Conservation (phyloP, 2,329 filamentous ascomycete species). For the Fusarium tanahbumbuense region DNA sequence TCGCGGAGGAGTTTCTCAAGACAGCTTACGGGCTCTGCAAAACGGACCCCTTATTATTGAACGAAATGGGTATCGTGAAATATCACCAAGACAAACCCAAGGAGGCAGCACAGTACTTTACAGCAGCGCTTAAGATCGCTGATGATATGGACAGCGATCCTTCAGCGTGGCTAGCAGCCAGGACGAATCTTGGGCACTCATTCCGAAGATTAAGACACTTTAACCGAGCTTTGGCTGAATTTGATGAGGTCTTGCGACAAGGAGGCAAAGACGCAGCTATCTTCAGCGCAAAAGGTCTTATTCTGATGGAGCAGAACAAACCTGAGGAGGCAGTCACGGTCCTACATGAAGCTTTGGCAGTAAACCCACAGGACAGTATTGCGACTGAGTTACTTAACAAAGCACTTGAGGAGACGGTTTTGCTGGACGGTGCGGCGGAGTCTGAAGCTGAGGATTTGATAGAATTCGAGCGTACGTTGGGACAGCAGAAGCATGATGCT, state of each 20-base stretch:
- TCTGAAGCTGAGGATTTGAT: slow-evolving; percentile 61
- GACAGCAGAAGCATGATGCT: slow-evolving; percentile 59
- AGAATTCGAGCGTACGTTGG: slow-evolving; percentile 65
- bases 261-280: slow-evolving; percentile 83
- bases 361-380: slow-evolving; percentile 82
- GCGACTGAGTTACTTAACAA: slow-evolving; percentile 82
- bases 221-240: slow-evolving; percentile 79
- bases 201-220: slow-evolving; percentile 78
- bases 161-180: slow-evolving; percentile 82
- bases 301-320: slow-evolving; percentile 80
- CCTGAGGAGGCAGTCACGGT: slow-evolving; percentile 82
- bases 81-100: slow-evolving; percentile 88
- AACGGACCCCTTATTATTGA: slow-evolving; percentile 88
- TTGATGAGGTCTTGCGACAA: slow-evolving; percentile 86
- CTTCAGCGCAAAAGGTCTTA: slow-evolving; percentile 85
- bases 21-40: slow-evolving; percentile 86
- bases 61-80: slow-evolving; percentile 95
- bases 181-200: slow-evolving; percentile 90
- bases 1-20: slow-evolving; percentile 94
- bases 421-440: slow-evolving; percentile 57
- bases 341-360: slow-evolving; percentile 85
- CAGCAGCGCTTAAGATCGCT: slow-evolving; percentile 79
- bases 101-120: slow-evolving; percentile 82
- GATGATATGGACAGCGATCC: slow-evolving; percentile 85
- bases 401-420: slow-evolving; percentile 72